phyloP scores from a whole-genome alignment of 2,329 filamentous ascomycete genomes.

The Orbilia javanica region DNA sequence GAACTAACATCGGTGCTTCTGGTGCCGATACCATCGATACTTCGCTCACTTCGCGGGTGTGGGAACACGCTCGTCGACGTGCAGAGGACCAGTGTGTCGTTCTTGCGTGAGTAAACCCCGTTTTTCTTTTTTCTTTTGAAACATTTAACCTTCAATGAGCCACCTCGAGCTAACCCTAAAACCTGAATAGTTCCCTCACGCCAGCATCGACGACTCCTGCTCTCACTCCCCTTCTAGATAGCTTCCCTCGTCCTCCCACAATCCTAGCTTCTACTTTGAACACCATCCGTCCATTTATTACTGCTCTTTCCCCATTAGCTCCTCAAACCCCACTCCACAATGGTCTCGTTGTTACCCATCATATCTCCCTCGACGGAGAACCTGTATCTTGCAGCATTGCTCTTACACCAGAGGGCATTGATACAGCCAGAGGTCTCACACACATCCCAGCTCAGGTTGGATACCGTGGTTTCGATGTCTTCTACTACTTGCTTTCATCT shows the following conservation, averaged over 20 bases:
- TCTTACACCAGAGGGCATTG: constrained; percentile 87
- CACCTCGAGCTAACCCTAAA: constrained; percentile 7
- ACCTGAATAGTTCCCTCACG: constrained; percentile 16
- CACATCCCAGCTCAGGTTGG: constrained; percentile 83
- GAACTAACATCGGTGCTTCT: constrained; percentile 41
- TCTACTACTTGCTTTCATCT: constrained; percentile 95
- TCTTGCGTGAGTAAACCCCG: constrained; percentile 74
- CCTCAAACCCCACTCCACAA: constrained; percentile 78
- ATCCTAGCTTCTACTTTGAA: constrained; percentile 82
- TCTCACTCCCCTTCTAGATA: constrained; percentile 81
- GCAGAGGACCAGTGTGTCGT: constrained; percentile 96
- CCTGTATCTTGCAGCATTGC: constrained; percentile 81
- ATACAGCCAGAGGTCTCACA: constrained; percentile 83
- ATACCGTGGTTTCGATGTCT: constrained; percentile 94
- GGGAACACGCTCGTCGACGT: constrained; percentile 94
- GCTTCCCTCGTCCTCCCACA: constrained; percentile 82
- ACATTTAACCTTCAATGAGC: background rate
- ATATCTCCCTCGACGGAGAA: constrained; percentile 78
- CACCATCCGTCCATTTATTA: constrained; percentile 87
- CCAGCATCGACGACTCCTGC: constrained; percentile 83
- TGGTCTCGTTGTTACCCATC: constrained; percentile 81
- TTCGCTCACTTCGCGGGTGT: constrained; percentile 82
- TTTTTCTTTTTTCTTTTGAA: too few relatives aligned
- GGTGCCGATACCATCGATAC: constrained; percentile 82
- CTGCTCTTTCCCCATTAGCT: constrained; percentile 87